A percentile compares a stretch with the other conserved stretches of the same genome.
Conservation (phyloP, 2,329 filamentous ascomycete species). For the Podosphaera fusca region DNA sequence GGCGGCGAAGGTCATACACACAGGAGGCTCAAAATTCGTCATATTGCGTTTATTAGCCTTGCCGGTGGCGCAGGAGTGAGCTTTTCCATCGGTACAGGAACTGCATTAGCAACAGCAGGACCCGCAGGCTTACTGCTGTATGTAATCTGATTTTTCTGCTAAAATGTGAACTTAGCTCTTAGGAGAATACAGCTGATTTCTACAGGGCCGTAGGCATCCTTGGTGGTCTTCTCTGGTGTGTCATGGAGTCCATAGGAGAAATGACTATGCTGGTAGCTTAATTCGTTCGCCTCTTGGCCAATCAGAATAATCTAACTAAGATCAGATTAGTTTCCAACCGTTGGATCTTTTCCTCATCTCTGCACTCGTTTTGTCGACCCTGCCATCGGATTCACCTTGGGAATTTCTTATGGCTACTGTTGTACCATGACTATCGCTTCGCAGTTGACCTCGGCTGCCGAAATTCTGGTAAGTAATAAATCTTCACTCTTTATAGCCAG, state of each 20-base stretch:
- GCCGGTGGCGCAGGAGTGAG: conserved; percentile 33
- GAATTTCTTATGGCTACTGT: conserved; percentile 18
- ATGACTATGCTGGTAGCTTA: conserved; percentile 19
- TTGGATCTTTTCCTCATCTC: conserved; percentile 26
- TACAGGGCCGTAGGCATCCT: conserved; percentile 25
- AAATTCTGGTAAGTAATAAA: conserved; percentile 27
- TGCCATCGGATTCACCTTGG: conserved; percentile 30
- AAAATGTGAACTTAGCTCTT: too few species aligned
- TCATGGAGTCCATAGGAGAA: conserved; percentile 28
- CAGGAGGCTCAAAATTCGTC: conserved; percentile 20
- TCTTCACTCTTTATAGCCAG: conserved; percentile 41
- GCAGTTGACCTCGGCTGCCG: conserved; percentile 20
- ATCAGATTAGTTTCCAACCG: conserved; percentile 23
- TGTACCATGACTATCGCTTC: conserved; percentile 14
- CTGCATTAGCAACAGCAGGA: conserved; percentile 28
- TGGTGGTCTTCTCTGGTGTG: conserved; percentile 26
- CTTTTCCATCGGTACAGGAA: conserved; percentile 30
- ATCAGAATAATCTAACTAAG: background rate
- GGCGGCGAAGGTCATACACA: background rate
- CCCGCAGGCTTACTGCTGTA: conserved; percentile 27
- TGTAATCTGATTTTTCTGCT: background rate
- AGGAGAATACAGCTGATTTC: too few species aligned
- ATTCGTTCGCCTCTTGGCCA: background rate
- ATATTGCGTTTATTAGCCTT: conserved; percentile 35
- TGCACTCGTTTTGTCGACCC: conserved; percentile 23